Evolutionary conservation across 2,329 filamentous ascomycete species (phyloP).

Genomic region (Alternaria sp.): DNA sequence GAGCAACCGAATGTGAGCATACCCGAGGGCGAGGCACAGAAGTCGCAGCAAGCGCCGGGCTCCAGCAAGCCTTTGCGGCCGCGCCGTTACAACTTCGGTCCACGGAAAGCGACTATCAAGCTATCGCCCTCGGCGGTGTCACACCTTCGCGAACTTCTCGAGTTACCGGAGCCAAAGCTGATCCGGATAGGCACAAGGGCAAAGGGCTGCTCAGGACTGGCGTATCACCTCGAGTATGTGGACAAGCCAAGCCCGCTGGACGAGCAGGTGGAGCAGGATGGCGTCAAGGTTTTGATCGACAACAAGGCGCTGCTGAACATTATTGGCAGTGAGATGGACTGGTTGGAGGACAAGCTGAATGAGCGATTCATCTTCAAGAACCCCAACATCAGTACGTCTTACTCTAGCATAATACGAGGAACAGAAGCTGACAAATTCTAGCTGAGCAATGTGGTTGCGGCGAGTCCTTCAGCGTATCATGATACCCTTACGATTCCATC

Average conservation of each 20-base stretch:
- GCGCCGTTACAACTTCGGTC: constrained; percentile 71
- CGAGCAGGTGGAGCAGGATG: constrained; percentile 93
- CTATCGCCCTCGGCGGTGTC: constrained; percentile 81
- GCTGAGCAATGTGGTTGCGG: constrained; percentile 96
- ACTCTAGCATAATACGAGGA: too few species aligned
- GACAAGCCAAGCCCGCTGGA: constrained; percentile 89
- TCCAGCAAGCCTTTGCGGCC: constrained; percentile 59
- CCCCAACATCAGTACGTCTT: constrained; percentile 93
- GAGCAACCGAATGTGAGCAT: constrained; percentile 56
- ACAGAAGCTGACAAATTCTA: constrained; percentile 54
- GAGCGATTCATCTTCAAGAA: constrained; percentile 94
- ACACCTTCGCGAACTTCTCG: constrained; percentile 78
- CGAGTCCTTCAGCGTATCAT: constrained; percentile 80
- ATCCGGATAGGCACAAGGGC: constrained; percentile 96
- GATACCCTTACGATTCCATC: constrained; percentile 31
- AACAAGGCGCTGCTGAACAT: constrained; percentile 98
- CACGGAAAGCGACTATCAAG: constrained; percentile 90
- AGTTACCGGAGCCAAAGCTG: constrained; percentile 87
- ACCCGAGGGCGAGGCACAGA: constrained; percentile 72
- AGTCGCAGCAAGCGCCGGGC: constrained; percentile 58
- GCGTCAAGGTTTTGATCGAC: constrained; percentile 93
- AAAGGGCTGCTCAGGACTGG: constrained; percentile 89
- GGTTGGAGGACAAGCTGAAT: constrained; percentile 94
- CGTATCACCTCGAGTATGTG: constrained; percentile 94
- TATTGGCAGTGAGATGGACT: constrained; percentile 99